Base-by-base conservation (phyloP, 345 rosid genomes). In the Schrenkiella parvula region DNA sequence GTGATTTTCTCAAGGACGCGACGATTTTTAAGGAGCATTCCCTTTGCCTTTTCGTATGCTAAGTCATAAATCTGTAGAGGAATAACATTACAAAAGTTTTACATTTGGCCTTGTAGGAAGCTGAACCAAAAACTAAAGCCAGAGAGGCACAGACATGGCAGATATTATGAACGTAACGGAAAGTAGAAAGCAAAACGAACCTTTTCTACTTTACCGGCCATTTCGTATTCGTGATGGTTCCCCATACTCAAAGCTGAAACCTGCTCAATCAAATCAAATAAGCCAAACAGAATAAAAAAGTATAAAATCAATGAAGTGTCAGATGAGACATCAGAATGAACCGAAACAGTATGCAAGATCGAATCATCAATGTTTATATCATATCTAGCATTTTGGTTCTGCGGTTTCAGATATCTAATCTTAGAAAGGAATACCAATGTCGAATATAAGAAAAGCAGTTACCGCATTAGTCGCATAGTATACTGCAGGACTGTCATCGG, bases 171-270 rank as follows among this genome's bases (percentile, higher is more conserved):
- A 63, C 25, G 23, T 53, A 53, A 4, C 37, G 66, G 59, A 65
- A 64, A 57, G 57, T n/a, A 6, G 15, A 61, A 56, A 54, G 47
- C 31, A 18, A 76, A 22, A 60, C 66, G 12, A 81, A 82, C 98
- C 96, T 88, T 84, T 83, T 88, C 96, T 66, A 90, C 96, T 84
- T 90, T 93, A 75, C 83, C 70, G 19, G 98, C 98, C 84, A 90
- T 86, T 77, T 87, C 98, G 71, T 81, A 84, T 77, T 92, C 93
- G 58, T 90, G 85, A 73, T 82, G 80, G 80, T 85, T 85, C 50
- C 98, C 98, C 93, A 88, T 84, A 80, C 96, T 90, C 80, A 92
- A 76, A 78, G 93, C 87, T 47, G 87, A 83, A 72, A 65, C 83
- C 98, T 90, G 74, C 54, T 62, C 59, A 69, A 62, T 65, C 12